These are phyloP conservation scores for Tausonia pullulans DNA, from an alignment of 1,284 basidiomycete species.

Conservation along the genomic window DNA sequence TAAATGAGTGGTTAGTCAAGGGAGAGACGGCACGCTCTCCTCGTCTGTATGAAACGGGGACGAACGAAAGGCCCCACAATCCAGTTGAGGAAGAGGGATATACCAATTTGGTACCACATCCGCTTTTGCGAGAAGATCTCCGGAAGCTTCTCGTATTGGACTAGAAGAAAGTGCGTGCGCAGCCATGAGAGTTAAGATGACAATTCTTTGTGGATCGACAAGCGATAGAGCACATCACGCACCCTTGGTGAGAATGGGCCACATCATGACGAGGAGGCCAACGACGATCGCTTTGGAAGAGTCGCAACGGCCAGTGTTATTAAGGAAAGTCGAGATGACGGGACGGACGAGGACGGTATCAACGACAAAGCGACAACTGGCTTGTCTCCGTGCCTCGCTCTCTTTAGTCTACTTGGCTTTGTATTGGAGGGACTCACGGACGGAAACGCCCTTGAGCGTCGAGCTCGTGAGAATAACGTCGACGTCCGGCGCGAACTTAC, in stretches of 20 bases:
- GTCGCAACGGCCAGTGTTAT: neutral
- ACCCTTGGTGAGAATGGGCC: conserved; percentile 52
- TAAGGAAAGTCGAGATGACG: neutral
- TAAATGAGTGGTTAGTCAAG: conserved; percentile 8
- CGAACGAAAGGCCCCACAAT: conserved; percentile 53
- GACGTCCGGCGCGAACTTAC: conserved; percentile 23
- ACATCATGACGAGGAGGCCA: conserved; percentile 81
- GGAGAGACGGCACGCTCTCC: too few relatives aligned
- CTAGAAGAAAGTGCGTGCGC: conserved; percentile 41
- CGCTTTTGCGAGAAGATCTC: conserved; percentile 44
- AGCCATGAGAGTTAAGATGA: neutral
- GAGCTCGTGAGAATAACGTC: conserved; percentile 23
- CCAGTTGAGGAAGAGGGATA: conserved; percentile 73
- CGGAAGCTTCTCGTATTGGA: conserved; percentile 63
- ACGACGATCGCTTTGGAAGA: conserved; percentile 51
- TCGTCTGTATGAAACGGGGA: neutral
- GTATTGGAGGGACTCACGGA: conserved; percentile 25
- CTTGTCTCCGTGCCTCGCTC: too few relatives aligned
- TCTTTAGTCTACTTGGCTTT: too few relatives aligned
- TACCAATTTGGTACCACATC: conserved; percentile 58
- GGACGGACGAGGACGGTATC: too few relatives aligned
- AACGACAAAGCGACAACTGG: too few relatives aligned
- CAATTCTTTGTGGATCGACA: too few relatives aligned
- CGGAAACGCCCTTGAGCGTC: conserved; percentile 30
- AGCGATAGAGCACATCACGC: neutral